Evolutionary conservation across 345 rosid species (phyloP).

Genomic region (Aegle marmelos): DNA sequence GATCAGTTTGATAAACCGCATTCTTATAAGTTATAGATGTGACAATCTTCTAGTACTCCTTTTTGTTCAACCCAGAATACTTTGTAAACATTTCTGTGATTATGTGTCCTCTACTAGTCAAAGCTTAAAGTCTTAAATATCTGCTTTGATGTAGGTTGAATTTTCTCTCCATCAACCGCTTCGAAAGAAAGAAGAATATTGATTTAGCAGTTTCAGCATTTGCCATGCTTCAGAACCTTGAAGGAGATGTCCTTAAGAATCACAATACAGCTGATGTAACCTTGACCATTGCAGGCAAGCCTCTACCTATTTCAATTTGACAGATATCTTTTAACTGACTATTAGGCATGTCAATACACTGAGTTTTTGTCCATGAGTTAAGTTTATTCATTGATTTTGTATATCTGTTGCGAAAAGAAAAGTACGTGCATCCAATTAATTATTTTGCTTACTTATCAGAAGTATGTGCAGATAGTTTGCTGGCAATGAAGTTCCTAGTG

Average conservation of each 20-base stretch:
- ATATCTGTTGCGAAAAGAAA: neutral
- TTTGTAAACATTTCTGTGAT: neutral
- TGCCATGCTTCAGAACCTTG: slow-evolving; percentile 53
- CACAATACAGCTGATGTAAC: slow-evolving; percentile 39
- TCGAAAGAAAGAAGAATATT: slow-evolving; percentile 86
- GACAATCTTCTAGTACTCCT: slow-evolving; percentile 17
- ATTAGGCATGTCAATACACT: neutral
- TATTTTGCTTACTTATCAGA: neutral
- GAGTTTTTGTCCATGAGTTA: neutral
- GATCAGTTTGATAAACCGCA: slow-evolving; percentile 66
- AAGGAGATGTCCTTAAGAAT: slow-evolving; percentile 27
- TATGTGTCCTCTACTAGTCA: neutral
- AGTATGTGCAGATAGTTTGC: slow-evolving; percentile 1
- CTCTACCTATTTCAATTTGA: neutral
- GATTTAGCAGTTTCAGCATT: slow-evolving; percentile 85
- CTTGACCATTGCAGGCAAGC: slow-evolving; percentile 75
- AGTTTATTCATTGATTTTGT: neutral
- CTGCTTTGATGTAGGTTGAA: slow-evolving; percentile 53
- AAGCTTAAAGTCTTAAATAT: neutral
- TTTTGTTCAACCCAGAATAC: slow-evolving; percentile 1
- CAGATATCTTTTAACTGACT: neutral
- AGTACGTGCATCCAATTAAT: neutral
- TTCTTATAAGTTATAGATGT: slow-evolving; percentile 47
- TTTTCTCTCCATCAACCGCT: slow-evolving; percentile 86
- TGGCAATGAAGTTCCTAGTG: neutral